Evolutionary conservation across 331 rosid species (phyloP).

Genomic region (Quercus tomentella): DNA sequence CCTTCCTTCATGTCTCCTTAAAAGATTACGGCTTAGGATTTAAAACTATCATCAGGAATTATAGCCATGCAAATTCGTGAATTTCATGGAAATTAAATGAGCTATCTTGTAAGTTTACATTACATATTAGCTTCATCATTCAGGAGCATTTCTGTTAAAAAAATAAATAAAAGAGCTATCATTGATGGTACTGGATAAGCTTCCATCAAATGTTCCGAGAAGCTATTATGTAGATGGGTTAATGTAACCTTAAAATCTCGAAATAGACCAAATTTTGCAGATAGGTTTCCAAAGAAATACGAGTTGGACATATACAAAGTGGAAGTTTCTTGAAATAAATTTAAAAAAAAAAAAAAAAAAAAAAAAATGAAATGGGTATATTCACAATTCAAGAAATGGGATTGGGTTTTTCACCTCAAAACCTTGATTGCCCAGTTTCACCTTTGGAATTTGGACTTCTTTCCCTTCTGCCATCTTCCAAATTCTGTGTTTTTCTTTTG

Average conservation of each 20-base stretch:
- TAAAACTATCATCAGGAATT: too few relatives aligned
- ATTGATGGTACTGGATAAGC: not conserved
- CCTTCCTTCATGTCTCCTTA: too few relatives aligned
- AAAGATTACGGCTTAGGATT: too few relatives aligned
- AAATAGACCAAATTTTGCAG: not conserved
- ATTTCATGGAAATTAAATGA: too few relatives aligned
- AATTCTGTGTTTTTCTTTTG: not conserved
- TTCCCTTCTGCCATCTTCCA: not conserved
- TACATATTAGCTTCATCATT: too few relatives aligned
- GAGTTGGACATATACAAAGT: not conserved
- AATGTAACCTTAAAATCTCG: not conserved
- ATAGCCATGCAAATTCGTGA: too few relatives aligned
- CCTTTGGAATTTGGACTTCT: slow-evolving; percentile 14
- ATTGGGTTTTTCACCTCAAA: not conserved
- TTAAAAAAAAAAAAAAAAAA: not conserved
- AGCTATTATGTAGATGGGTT: too few relatives aligned
- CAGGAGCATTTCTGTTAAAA: too few relatives aligned
- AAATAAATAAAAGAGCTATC: not conserved
- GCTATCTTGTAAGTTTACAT: too few relatives aligned
- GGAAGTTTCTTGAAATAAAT: not conserved
- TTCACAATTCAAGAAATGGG: not conserved
- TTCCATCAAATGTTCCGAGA: too few relatives aligned
- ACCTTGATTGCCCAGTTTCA: slow-evolving; percentile 20
- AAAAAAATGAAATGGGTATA: not conserved
- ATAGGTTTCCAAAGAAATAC: not conserved